Evolutionary conservation across 2,329 filamentous ascomycete genomes (phyloP).

Genomic region (Ophiostoma angusticollis): DNA sequence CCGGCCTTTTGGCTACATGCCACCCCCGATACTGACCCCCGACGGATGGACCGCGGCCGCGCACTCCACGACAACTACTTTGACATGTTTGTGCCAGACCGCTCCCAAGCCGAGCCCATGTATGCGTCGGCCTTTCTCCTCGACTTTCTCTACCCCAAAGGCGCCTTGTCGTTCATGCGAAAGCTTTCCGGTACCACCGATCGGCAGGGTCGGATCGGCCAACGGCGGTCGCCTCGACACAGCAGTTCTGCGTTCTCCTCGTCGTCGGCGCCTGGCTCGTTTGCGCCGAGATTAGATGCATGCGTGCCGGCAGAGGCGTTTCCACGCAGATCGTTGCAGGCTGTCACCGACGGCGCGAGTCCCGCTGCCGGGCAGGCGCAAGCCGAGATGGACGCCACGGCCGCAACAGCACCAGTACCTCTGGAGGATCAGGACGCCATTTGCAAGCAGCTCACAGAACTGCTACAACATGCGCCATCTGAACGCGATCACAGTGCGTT

Average conservation of each 20-base stretch:
- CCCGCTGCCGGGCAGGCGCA: no score
- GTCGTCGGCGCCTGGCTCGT: conserved; percentile 6
- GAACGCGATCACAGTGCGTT: conserved; percentile 15
- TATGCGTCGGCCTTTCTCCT: conserved; percentile 37
- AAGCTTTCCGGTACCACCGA: conserved; percentile 18
- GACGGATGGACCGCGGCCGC: conserved; percentile 27
- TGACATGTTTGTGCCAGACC: conserved; percentile 16
- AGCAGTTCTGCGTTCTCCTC: conserved; percentile 9
- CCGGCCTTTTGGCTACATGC: conserved; percentile 43
- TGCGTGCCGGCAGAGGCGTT: no score
- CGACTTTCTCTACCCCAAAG: conserved; percentile 43
- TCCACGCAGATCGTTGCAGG: no score
- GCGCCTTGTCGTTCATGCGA: conserved; percentile 30
- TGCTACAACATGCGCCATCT: conserved; percentile 8
- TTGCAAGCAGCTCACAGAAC: conserved; percentile 8
- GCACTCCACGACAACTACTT: conserved; percentile 14
- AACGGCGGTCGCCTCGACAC: background rate
- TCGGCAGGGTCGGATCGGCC: background rate
- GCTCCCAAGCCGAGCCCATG: conserved; percentile 20
- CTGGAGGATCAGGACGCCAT: background rate
- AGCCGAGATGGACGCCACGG: conserved; percentile 8
- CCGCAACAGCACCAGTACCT: background rate
- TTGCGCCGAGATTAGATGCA: no score
- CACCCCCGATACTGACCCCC: conserved; percentile 35
- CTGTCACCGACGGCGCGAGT: no score